A percentile compares a stretch with the other conserved stretches of the same genome.
phyloP scores from a whole-genome alignment of 441 rosid species.

The Adansonia madagascariensis region DNA sequence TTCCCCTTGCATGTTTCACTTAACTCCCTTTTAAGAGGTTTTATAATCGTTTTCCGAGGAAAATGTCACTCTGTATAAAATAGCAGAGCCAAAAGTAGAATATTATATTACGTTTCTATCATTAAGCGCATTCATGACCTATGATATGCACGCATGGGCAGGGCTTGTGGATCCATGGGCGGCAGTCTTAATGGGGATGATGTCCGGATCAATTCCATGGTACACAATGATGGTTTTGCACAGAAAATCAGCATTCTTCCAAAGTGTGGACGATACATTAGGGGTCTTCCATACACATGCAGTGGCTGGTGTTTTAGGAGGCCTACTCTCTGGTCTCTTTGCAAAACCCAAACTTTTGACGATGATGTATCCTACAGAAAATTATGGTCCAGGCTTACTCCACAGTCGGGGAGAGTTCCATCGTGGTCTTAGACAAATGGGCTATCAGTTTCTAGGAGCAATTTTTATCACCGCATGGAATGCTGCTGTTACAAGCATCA shows the following conservation, averaged over 20 bases:
- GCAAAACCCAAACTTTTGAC: constrained; percentile 3
- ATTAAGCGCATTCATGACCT: background rate
- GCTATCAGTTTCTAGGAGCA: constrained; percentile 45
- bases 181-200: constrained; percentile 52
- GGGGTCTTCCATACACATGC: constrained; percentile 63
- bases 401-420: constrained; percentile 33
- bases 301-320: constrained; percentile 26
- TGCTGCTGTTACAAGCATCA: constrained; percentile 47
- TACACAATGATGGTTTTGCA: constrained; percentile 43
- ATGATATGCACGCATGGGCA: background rate
- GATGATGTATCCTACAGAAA: background rate
- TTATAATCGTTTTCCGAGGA: background rate
- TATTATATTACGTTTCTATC: background rate
- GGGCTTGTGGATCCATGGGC: constrained; percentile 66
- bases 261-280: constrained; percentile 64
- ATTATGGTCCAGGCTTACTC: constrained; percentile 40
- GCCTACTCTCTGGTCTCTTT: constrained; percentile 21
- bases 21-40: background rate
- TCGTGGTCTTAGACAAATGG: constrained; percentile 45
- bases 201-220: constrained; percentile 63
- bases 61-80: background rate
- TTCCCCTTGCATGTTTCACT: background rate
- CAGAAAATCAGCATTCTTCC: constrained; percentile 53
- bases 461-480: constrained; percentile 54
- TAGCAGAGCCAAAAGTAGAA: background rate